Conservation (phyloP, 805 yeast species). For the Ogataea sp. region DNA sequence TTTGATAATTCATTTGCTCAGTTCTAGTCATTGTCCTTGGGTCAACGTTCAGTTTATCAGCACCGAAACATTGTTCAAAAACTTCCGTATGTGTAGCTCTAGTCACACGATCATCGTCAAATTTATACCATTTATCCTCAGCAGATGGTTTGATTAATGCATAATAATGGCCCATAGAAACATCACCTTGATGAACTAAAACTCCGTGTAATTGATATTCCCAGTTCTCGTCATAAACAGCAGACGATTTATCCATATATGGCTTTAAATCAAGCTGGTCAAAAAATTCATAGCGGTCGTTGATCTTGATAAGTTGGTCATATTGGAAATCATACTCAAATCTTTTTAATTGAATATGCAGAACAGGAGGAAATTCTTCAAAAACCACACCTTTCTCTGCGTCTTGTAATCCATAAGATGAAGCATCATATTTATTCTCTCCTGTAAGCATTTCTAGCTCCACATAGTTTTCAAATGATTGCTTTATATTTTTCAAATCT, state of each 20-base stretch:
- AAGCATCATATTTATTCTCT: constrained; percentile 93
- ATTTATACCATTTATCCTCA: constrained; percentile 72
- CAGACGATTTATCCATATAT: constrained; percentile 55
- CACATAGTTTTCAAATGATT: constrained; percentile 78
- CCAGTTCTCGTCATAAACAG: constrained; percentile 49
- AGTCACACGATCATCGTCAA: constrained; percentile 95
- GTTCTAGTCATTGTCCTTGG: constrained; percentile 44
- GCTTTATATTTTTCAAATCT: constrained; percentile 60
- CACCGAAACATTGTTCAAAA: constrained; percentile 88
- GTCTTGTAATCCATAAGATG: constrained; percentile 83
- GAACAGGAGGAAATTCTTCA: constrained; percentile 82
- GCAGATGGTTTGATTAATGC: constrained; percentile 81
- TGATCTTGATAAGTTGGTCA: constrained; percentile 82
- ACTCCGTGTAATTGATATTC: constrained; percentile 87
- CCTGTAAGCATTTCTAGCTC: constrained; percentile 87
- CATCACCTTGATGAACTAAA: constrained; percentile 91
- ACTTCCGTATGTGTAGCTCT: constrained; percentile 79
- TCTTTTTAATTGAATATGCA: constrained; percentile 88
- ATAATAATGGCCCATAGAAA: constrained; percentile 94
- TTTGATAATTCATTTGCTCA: constrained; percentile 54
- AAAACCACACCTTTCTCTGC: constrained; percentile 96
- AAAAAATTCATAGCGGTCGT: constrained; percentile 88
- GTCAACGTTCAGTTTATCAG: constrained; percentile 46
- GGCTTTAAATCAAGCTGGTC: constrained; percentile 74
- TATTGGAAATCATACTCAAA: constrained; percentile 90